Percentiles rank a stretch among this genome's conserved stretches.
Evolutionary conservation across 2,329 filamentous ascomycete genomes (phyloP).

Genomic region (Colletotrichum plurivorum): DNA sequence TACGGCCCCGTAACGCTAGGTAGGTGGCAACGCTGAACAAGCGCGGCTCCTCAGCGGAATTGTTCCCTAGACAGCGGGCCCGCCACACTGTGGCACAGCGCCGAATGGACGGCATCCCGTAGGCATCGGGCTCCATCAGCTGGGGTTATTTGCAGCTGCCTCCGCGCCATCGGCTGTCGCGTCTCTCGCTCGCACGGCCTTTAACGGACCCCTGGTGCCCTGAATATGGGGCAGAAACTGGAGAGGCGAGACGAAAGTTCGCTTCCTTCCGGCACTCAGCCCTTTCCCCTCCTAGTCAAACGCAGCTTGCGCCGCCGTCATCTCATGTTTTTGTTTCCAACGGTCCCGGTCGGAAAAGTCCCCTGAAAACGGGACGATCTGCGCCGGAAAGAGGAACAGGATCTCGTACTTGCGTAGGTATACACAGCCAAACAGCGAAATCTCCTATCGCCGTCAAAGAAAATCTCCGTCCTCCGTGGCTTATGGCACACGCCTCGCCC

Average conservation of each 20-base stretch:
- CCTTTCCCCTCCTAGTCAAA: conserved; percentile 33
- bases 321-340: conserved; percentile 10
- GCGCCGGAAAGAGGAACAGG: neutral
- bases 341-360: neutral
- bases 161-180: conserved; percentile 22
- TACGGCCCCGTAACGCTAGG: neutral
- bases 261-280: conserved; percentile 34
- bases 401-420: neutral
- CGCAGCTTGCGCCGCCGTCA: conserved; percentile 22
- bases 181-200: conserved; percentile 15
- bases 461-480: conserved; percentile 13
- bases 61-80: conserved; percentile 6
- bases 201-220: neutral
- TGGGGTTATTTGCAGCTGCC: neutral
- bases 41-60: conserved; percentile 6
- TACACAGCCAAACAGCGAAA: neutral
- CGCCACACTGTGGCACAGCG: conserved; percentile 29
- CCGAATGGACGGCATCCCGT: neutral
- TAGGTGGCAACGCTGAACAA: conserved; percentile 7
- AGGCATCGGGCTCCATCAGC: too few relatives aligned
- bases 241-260: conserved; percentile 22
- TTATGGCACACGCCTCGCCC: conserved; percentile 4
- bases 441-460: conserved; percentile 6
- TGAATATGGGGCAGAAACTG: neutral
- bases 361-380: neutral